Base-by-base conservation (phyloP, 2,329 filamentous ascomycete species). In the Beauveria pseudobassiana region DNA sequence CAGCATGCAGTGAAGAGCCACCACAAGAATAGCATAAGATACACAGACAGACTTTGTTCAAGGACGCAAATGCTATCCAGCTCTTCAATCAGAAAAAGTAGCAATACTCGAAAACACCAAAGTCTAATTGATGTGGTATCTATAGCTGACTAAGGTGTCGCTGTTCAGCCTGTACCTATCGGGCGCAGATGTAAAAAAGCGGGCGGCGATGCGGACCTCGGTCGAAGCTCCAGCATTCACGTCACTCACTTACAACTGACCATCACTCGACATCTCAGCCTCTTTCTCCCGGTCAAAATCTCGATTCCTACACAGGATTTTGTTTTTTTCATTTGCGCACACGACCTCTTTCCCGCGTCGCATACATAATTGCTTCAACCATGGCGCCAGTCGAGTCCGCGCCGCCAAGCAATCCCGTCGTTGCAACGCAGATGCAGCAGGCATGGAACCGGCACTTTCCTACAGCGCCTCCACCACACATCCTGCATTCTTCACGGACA, bases 401-500 rank as follows among this genome's bases (percentile, higher is more conserved):
- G 24, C 38, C 57, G 18, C 18, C 57, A 20, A 18, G 26, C 48
- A 45, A 18, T 40, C 20, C 46, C 45, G 22, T n/a, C 46, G 46
- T 34, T 20, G 10, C 56, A 9, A 24, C 48, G 10, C 34, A 51
- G 48, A 52, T 59, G 57, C 57, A 59, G 57, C 57, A 51, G 30
- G 57, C 67, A 22, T 68, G 68, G 69, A 66, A 69, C 49, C 67
- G 67, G 24, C 69, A 71, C 61, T 62, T 59, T 22, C 64, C 5
- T 82, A 81, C 69, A 80, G 88, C 70, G 77, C 83, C 10, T 84
- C 88, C 1, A 79, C 78, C 45, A 76, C 83, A 28, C 89, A 93
- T 66, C 89, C 89, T 0, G 89, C 91, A 1, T 93, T 93, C 75
- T 91, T 92, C 75, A 89, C 88, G 0, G 77, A 83, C 34, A 79